Percentiles rank a stretch among this genome's conserved stretches.
Conservation (phyloP, 495 filamentous ascomycete genomes). For the Pyrenula massariospora region DNA sequence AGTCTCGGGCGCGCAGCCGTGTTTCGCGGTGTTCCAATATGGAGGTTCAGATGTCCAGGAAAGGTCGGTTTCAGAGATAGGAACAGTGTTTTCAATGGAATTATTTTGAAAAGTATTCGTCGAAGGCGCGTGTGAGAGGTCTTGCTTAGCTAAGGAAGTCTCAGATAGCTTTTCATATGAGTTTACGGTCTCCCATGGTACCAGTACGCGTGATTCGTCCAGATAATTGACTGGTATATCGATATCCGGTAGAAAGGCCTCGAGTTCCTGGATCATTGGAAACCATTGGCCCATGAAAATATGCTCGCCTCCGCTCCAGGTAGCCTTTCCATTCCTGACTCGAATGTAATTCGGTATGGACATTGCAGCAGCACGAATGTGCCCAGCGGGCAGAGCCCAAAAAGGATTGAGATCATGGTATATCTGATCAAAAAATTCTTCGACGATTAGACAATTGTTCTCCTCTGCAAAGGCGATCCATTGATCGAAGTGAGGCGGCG, state of each 20-base stretch:
- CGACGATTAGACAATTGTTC: conserved; percentile 43
- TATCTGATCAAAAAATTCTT: conserved; percentile 42
- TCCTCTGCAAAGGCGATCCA: conserved; percentile 54
- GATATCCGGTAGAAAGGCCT: conserved; percentile 52
- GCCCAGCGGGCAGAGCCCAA: conserved; percentile 39
- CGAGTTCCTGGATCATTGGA: not conserved
- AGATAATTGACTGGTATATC: conserved; percentile 55
- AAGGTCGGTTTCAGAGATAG: conserved; percentile 12
- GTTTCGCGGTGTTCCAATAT: conserved; percentile 23
- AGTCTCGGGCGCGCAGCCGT: conserved; percentile 42
- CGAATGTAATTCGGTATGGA: not conserved
- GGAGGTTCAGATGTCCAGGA: conserved; percentile 9
- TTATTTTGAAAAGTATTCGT: not conserved
- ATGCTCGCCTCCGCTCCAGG: not conserved
- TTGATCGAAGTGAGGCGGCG: conserved; percentile 54
- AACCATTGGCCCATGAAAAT: not conserved
- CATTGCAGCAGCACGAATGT: conserved; percentile 23
- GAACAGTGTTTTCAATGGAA: not conserved
- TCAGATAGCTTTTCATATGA: conserved; percentile 38
- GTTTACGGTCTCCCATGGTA: conserved; percentile 56
- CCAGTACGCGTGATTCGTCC: conserved; percentile 55
- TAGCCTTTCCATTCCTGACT: not conserved
- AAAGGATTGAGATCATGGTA: conserved; percentile 52
- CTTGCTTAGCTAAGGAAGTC: conserved; percentile 10
- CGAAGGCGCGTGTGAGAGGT: conserved; percentile 3